Percentiles rank a stretch among this genome's conserved stretches.
Evolutionary conservation across 2,329 filamentous ascomycete genomes (phyloP).

Genomic region (Beauveria bassiana): DNA sequence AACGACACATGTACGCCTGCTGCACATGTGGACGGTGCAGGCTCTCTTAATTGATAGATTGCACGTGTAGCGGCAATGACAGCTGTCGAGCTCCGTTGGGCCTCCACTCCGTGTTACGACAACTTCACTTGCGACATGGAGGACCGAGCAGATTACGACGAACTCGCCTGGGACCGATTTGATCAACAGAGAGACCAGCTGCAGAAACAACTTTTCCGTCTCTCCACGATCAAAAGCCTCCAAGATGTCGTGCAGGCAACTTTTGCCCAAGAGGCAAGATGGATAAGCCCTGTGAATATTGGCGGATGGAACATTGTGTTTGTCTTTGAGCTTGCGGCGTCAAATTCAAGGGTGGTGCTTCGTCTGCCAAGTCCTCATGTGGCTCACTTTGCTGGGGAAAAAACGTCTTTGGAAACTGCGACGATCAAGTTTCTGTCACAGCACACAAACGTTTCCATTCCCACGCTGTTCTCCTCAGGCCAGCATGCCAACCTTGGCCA

Average conservation of each 20-base stretch:
- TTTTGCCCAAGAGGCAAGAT: not conserved
- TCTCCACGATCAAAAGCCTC: not conserved
- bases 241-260: not conserved
- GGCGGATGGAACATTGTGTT: conserved; percentile 16
- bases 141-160: not conserved
- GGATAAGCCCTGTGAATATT: conserved; percentile 9
- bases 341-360: conserved; percentile 9
- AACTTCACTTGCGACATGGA: not conserved
- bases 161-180: not conserved
- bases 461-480: conserved; percentile 11
- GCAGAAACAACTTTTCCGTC: not conserved
- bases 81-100: not conserved
- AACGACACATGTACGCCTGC: no score
- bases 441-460: conserved; percentile 9
- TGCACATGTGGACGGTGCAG: no score
- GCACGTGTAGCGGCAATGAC: no score
- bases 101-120: not conserved
- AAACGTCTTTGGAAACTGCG: conserved; percentile 12
- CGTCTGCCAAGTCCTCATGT: conserved; percentile 12
- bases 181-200: not conserved
- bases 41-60: no score
- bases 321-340: conserved; percentile 10
- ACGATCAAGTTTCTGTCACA: conserved; percentile 10
- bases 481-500: conserved; percentile 14
- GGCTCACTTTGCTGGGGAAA: conserved; percentile 15